Conservation (phyloP, 768 basidiomycete genomes). For the Lepiota subincarnata region DNA sequence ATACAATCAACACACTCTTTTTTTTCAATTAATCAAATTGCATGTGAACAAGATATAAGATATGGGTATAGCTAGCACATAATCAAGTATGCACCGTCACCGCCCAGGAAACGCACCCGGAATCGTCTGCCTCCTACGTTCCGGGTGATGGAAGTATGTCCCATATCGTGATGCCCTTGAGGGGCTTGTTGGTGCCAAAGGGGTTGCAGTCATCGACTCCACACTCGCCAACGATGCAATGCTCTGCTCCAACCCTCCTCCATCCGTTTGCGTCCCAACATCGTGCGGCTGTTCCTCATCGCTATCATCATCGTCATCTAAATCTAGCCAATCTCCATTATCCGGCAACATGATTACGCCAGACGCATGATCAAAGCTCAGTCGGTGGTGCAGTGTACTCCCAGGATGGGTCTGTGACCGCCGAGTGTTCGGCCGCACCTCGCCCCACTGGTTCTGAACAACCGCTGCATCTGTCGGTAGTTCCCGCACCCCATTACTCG, state of each 20-base stretch:
- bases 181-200: slow-evolving; percentile 24
- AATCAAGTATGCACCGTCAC: background rate
- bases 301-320: slow-evolving; percentile 41
- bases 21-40: slow-evolving; percentile 23
- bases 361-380: slow-evolving; percentile 82
- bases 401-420: slow-evolving; percentile 14
- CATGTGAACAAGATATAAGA: slow-evolving; percentile 22
- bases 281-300: slow-evolving; percentile 33
- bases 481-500: background rate
- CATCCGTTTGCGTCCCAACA: slow-evolving; percentile 4
- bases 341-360: slow-evolving; percentile 90
- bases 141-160: slow-evolving; percentile 87
- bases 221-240: slow-evolving; percentile 25
- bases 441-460: slow-evolving; percentile 60
- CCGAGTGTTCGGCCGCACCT: slow-evolving; percentile 25
- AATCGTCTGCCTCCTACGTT: slow-evolving; percentile 52
- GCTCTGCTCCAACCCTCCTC: slow-evolving; percentile 23
- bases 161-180: slow-evolving; percentile 56
- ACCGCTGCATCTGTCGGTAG: slow-evolving; percentile 20
- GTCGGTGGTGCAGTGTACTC: slow-evolving; percentile 47
- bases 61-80: background rate
- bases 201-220: slow-evolving; percentile 11
- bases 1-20: slow-evolving; percentile 16
- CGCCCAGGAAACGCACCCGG: slow-evolving; percentile 57
- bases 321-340: slow-evolving; percentile 57